Conservation (phyloP, 768 basidiomycete species). For the Phylloporus arenicola region DNA sequence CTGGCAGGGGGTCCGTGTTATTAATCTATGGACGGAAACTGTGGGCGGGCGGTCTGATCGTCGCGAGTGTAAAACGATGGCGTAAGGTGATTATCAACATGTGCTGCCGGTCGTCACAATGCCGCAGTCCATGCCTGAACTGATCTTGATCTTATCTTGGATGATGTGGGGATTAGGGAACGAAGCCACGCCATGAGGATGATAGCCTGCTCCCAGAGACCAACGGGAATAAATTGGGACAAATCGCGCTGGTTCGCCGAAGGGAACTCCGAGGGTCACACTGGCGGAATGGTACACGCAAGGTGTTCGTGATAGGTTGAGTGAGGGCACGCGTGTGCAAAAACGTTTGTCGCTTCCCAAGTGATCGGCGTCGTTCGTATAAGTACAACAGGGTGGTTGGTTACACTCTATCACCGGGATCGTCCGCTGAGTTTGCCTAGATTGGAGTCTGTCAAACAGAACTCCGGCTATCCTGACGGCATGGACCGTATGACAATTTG, state of each 20-base stretch:
- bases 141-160: neutral
- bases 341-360: neutral
- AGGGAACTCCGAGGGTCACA: neutral
- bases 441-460: neutral
- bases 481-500: neutral
- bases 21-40: too few species aligned
- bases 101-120: neutral
- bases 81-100: neutral
- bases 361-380: neutral
- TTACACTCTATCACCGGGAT: neutral
- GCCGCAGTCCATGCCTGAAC: neutral
- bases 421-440: neutral
- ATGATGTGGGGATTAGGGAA: neutral
- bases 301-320: neutral
- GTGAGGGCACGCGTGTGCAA: neutral
- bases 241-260: neutral
- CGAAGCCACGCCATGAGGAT: neutral
- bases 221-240: neutral
- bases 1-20: neutral
- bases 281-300: neutral
- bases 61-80: constrained; percentile 1
- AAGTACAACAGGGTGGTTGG: too few species aligned
- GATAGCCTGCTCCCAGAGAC: neutral
- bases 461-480: neutral
- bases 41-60: neutral